Evolutionary conservation across 2,329 filamentous ascomycete species (phyloP).

Genomic region (Ceratocystis smalleyi): DNA sequence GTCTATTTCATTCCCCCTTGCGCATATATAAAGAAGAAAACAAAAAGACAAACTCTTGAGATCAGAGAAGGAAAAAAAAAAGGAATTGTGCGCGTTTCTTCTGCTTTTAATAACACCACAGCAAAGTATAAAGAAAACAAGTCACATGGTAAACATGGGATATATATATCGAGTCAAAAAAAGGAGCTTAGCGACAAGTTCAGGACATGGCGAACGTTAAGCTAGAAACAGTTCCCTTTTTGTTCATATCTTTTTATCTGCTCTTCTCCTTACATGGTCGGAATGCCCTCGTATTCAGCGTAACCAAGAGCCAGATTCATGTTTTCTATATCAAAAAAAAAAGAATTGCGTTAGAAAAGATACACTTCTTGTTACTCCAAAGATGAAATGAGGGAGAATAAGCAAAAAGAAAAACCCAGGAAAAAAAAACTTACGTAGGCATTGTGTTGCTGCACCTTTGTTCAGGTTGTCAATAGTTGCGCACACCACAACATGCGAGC

Average conservation of each 20-base stretch:
- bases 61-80: background rate
- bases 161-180: background rate
- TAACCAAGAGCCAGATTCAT: constrained; percentile 89
- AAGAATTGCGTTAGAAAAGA: background rate
- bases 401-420: background rate
- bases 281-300: constrained; percentile 77
- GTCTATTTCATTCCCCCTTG: background rate
- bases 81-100: background rate
- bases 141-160: background rate
- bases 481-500: constrained; percentile 86
- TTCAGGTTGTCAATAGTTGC: constrained; percentile 86
- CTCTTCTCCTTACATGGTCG: constrained; percentile 29
- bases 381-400: constrained; percentile 2
- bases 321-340: constrained; percentile 44
- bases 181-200: background rate
- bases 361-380: constrained; percentile 6
- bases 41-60: background rate
- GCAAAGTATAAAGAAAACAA: background rate
- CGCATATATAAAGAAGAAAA: background rate
- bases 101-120: background rate
- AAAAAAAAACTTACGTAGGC: constrained; percentile 55
- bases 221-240: background rate
- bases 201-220: background rate
- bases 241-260: background rate
- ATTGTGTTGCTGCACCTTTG: constrained; percentile 87